phyloP scores from a whole-genome alignment of 108 stramenopile genomes.

The Nannochloropsis gaditana region DNA sequence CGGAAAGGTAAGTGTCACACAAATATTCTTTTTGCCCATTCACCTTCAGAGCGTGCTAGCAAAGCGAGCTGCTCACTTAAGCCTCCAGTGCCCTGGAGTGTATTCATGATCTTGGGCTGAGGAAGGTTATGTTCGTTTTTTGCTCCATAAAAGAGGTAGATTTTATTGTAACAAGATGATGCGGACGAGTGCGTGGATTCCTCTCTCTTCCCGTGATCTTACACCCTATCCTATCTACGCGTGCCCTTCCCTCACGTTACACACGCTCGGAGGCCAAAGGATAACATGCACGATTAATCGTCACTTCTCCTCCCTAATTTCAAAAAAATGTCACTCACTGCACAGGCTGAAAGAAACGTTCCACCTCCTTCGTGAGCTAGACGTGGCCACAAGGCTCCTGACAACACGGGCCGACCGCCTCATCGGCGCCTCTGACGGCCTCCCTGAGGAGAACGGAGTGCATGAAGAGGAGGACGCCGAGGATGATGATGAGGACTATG shows the following conservation, averaged over 20 bases:
- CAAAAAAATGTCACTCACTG: not conserved
- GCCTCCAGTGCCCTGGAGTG: no score
- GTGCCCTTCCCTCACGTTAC: no score
- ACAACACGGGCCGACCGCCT: not conserved
- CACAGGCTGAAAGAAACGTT: slow-evolving; percentile 3
- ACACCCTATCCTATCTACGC: no score
- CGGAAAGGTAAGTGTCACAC: not conserved
- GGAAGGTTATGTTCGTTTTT: no score
- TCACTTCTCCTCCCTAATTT: not conserved
- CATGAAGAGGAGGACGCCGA: not conserved
- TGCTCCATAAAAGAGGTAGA: no score
- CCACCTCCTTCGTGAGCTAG: slow-evolving; percentile 19
- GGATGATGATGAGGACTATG: not conserved
- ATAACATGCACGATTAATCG: not conserved
- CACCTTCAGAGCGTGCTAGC: not conserved
- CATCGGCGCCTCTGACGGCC: not conserved
- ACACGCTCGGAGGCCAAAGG: no score
- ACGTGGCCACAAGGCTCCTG: not conserved
- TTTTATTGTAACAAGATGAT: no score
- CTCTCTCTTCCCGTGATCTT: no score
- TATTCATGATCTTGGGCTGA: no score
- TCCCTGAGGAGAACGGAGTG: not conserved
- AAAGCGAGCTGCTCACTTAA: not conserved
- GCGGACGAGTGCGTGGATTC: no score
- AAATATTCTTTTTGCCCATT: not conserved